Evolutionary conservation across 495 filamentous ascomycete genomes (phyloP), one percentile per base, ranked within the genome.

Genomic region (Penicillium robsamsonii): DNA sequence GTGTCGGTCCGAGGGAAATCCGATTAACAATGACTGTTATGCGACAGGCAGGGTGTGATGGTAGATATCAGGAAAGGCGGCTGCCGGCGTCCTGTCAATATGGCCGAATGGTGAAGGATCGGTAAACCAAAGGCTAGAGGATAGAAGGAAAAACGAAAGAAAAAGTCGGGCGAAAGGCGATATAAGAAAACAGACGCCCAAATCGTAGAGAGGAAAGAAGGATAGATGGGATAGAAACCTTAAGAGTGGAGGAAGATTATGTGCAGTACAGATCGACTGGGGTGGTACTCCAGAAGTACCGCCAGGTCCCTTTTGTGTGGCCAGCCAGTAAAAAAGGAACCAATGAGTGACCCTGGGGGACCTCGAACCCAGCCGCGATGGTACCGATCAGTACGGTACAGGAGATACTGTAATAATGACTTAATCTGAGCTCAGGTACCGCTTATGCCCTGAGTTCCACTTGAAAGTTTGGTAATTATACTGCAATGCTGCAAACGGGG

Each of bases 221-320:
- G 55, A 56, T 62, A 56, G 69, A 65, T 51, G 53, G 54, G 58
- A 50, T 51, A 61, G 40, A 49, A 45, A 41, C 51, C 47, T 62
- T 62, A 61, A 66, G 55, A 64, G 58, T 57, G 59, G 63, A 66
- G 50, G 45, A 64, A 60, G 58, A 67, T 63, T 67, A 64, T 56
- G 60, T 59, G 58, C 58, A 62, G 64, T 47, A 65, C 56, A 62
- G 64, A 63, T 53, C 40, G 33, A 48, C 25, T 48, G 41, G 33
- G 46, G 20, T 37, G 29, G 53, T 49, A 55, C 41, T 50, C 50
- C 38, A 53, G 49, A 53, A 58, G 61, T 64, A 66, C 40, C 46
- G 31, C 27, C n/a, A 51, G 27, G 61, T 66, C 53, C 62, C 56
- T 60, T 33, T 60, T 65, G 62, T 65, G 66, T 69, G 65, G 62